Conservation (phyloP, 2,329 filamentous ascomycete genomes). For the Penicillium palitans region DNA sequence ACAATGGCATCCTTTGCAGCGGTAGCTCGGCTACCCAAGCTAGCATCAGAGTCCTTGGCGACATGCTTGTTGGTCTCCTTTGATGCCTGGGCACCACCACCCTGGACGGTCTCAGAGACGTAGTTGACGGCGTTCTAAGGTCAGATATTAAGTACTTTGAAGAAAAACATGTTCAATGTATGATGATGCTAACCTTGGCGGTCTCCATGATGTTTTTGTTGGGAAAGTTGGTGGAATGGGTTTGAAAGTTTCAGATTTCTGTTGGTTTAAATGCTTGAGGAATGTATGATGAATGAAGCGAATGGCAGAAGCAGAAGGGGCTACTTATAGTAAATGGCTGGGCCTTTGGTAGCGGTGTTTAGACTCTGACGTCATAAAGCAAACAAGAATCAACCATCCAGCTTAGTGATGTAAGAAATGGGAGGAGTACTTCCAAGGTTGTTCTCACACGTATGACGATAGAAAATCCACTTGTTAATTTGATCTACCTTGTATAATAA, state of each 20-base stretch:
- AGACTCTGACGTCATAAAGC: neutral
- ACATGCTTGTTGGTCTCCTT: slow-evolving; percentile 70
- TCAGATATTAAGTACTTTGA: neutral
- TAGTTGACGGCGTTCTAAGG: slow-evolving; percentile 62
- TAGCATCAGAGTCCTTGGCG: slow-evolving; percentile 61
- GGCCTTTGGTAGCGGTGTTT: neutral
- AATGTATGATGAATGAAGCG: neutral
- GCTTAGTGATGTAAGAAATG: neutral
- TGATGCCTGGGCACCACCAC: slow-evolving; percentile 55
- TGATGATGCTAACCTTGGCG: slow-evolving; percentile 3
- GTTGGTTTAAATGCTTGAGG: neutral
- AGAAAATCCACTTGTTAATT: neutral
- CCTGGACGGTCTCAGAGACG: slow-evolving; percentile 64
- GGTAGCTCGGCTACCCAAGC: slow-evolving; percentile 53
- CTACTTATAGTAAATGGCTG: slow-evolving; percentile 1
- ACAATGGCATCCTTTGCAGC: slow-evolving; percentile 53
- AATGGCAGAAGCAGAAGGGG: neutral
- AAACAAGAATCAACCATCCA: neutral
- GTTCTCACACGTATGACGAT: neutral
- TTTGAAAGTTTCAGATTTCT: neutral
- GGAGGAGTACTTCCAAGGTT: neutral
- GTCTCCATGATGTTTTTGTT: slow-evolving; percentile 10
- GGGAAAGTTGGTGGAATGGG: neutral
- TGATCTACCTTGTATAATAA: neutral
- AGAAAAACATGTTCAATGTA: neutral